phyloP scores from a whole-genome alignment of 495 filamentous ascomycete genomes.

The Penicillium goetzii region DNA sequence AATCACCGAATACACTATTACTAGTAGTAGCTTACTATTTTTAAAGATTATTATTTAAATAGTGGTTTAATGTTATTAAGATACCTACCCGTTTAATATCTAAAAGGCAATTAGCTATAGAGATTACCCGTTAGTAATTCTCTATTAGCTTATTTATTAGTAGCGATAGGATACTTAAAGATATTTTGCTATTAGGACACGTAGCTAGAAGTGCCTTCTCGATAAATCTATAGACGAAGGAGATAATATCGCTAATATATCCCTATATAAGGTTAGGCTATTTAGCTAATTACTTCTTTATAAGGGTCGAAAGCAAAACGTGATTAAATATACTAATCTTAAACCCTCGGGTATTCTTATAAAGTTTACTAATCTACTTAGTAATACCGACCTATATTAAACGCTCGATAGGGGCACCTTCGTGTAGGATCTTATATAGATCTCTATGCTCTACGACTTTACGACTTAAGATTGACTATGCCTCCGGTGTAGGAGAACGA shows the following conservation, averaged over 20 bases:
- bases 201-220: slow-evolving; percentile 34
- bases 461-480: slow-evolving; percentile 3
- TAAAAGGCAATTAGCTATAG: slow-evolving; percentile 50
- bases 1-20: not conserved
- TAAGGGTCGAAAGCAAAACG: slow-evolving; percentile 46
- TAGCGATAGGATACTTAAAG: slow-evolving; percentile 39
- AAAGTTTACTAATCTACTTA: slow-evolving; percentile 36
- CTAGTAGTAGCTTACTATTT: slow-evolving; percentile 33
- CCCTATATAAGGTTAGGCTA: slow-evolving; percentile 52
- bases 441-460: slow-evolving; percentile 14
- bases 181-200: slow-evolving; percentile 45
- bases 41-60: slow-evolving; percentile 55
- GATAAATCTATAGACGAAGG: slow-evolving; percentile 54
- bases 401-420: not conserved
- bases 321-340: slow-evolving; percentile 46
- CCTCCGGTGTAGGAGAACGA: not conserved
- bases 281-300: slow-evolving; percentile 58
- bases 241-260: slow-evolving; percentile 53
- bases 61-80: slow-evolving; percentile 56
- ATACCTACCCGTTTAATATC: slow-evolving; percentile 49
- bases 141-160: slow-evolving; percentile 48
- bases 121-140: slow-evolving; percentile 49
- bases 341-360: slow-evolving; percentile 39
- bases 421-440: slow-evolving; percentile 34
- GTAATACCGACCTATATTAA: slow-evolving; percentile 28